These are phyloP conservation scores for Euphrasia arctica DNA, from an alignment of 305 asterid genomes.

Conservation along the genomic window DNA sequence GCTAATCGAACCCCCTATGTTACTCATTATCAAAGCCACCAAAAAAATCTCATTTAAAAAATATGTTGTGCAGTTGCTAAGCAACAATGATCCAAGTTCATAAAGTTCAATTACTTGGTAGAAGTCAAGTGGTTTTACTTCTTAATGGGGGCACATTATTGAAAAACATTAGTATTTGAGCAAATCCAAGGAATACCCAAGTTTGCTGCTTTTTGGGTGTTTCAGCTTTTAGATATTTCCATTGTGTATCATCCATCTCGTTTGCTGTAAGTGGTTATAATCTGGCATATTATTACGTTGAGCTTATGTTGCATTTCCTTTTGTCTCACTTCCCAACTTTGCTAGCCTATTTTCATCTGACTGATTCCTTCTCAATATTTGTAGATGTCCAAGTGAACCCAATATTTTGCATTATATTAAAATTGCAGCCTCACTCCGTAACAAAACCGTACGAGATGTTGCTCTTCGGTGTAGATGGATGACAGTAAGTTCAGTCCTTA, in stretches of 20 bases:
- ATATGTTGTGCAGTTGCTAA: too few relatives aligned
- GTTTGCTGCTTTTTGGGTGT: not conserved
- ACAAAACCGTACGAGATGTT: constrained; percentile 88
- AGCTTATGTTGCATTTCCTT: not conserved
- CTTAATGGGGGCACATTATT: not conserved
- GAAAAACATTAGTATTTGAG: not conserved
- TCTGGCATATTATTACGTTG: too few relatives aligned
- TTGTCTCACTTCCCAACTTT: constrained; percentile 19
- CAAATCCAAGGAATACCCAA: not conserved
- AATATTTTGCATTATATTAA: constrained; percentile 66
- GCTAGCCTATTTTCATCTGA: constrained; percentile 24
- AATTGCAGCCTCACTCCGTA: constrained; percentile 69
- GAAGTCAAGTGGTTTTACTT: too few relatives aligned
- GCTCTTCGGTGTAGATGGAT: constrained; percentile 94
- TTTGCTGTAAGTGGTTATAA: too few relatives aligned
- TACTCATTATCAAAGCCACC: too few relatives aligned
- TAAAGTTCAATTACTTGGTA: too few relatives aligned
- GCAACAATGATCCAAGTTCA: not conserved
- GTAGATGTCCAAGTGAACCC: constrained; percentile 67
- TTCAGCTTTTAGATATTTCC: not conserved
- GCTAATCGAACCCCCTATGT: too few relatives aligned
- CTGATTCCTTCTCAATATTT: constrained; percentile 24
- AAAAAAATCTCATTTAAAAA: too few relatives aligned
- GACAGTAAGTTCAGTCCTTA: constrained; percentile 51
- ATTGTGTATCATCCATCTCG: not conserved